A percentile compares a stretch with the other conserved stretches of the same genome.
These are phyloP conservation scores for Aspergillus conjunctus DNA, from an alignment of 495 filamentous ascomycete species.

Conservation along the genomic window DNA sequence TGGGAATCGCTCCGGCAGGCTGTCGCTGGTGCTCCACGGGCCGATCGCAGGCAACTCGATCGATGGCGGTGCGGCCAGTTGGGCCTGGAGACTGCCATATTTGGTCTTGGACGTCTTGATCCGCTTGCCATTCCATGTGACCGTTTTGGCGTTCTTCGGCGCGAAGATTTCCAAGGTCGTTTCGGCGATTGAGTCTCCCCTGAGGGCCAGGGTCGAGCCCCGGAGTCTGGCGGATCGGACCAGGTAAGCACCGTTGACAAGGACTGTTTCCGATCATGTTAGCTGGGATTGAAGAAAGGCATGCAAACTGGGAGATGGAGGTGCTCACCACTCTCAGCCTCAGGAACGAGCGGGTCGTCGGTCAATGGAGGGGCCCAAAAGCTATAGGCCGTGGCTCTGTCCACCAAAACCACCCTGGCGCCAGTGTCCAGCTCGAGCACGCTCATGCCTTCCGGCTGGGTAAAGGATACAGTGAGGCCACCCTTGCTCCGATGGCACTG, in stretches of 20 bases:
- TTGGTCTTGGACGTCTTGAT: constrained; percentile 39
- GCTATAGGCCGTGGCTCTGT: constrained; percentile 53
- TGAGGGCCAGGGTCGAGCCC: constrained; percentile 53
- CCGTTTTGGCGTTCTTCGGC: constrained; percentile 43
- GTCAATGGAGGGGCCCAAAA: constrained; percentile 60
- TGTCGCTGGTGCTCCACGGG: constrained; percentile 67
- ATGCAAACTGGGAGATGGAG: not conserved
- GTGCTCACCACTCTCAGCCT: constrained; percentile 45
- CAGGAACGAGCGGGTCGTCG: constrained; percentile 50
- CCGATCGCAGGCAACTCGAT: constrained; percentile 56
- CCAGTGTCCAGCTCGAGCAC: constrained; percentile 48
- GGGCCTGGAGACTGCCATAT: constrained; percentile 53
- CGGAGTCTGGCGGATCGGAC: constrained; percentile 58
- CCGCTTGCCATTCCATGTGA: constrained; percentile 60
- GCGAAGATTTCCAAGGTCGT: constrained; percentile 64
- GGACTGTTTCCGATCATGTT: constrained; percentile 35
- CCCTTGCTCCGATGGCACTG: constrained; percentile 37
- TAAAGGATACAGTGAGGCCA: constrained; percentile 43
- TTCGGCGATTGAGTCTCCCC: constrained; percentile 65
- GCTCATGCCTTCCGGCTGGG: constrained; percentile 48
- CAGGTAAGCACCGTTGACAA: constrained; percentile 66
- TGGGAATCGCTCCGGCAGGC: constrained; percentile 64
- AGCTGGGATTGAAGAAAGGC: not conserved
- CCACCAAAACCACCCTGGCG: constrained; percentile 52
- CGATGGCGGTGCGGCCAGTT: constrained; percentile 42